Evolutionary conservation across 306 rosid species (phyloP), one percentile per base, ranked within the genome.

Genomic region (Casuarina equisetifolia): DNA sequence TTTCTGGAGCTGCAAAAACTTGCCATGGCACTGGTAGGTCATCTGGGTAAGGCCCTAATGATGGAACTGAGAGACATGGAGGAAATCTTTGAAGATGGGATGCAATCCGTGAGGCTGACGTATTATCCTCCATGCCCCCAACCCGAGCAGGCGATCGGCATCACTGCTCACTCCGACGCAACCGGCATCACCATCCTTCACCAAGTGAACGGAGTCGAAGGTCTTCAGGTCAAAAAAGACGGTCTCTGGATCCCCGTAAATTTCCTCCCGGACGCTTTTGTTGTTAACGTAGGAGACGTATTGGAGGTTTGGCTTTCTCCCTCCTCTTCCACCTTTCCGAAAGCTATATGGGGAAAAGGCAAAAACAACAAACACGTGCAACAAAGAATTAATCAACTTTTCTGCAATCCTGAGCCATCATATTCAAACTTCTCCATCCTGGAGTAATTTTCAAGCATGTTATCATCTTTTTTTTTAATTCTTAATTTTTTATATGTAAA

Each of bases 41-140:
- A 74, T 5, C 9, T 86, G 57, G 90, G 52, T 10, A 80, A 76
- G 61, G 76, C 77, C 38, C 16, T 88, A 52, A 64, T 72, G 25
- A 63, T 84, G 25, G 84, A 85, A 3, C 77, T 16, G 69, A 64
- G 39, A 6, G 81, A 75, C 64, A 72, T 85, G 45, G 58, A 44
- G 55, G 85, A 80, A 6, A 7, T 80, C 59, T 75, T 86, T n/a
- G 86, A 78, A 20, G 88, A 88, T 35, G 89, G 92, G 44, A 54
- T 84, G 81, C 84, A 71, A 50, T 53, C 90, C 1, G 25, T 80
- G 67, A 86, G 92, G 81, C 82, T 86, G 77, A 80, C 84, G 0
- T 76, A 79, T 40, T 86, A 86, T 74, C 92, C 90, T 11, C 85
- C 88, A 51, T 86, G 92, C 71, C 88, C 90, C 7, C 39, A 80